phyloP scores from a whole-genome alignment of 257 asterid genomes.

The Jasminum sambac region DNA sequence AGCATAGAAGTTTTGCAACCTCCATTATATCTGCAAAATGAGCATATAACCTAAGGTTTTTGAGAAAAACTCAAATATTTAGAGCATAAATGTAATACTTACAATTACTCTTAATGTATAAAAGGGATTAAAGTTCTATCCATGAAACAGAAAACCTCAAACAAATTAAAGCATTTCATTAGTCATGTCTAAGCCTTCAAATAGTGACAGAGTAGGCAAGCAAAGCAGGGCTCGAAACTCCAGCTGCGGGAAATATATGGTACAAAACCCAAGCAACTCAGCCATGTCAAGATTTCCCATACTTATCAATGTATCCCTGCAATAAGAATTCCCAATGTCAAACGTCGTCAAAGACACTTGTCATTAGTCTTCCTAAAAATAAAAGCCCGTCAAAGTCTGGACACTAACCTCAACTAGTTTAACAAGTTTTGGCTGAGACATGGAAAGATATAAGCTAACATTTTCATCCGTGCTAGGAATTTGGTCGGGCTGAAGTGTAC shows the following conservation, averaged over 20 bases:
- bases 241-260: constrained; percentile 21
- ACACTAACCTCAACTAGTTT: constrained; percentile 86
- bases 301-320: constrained; percentile 81
- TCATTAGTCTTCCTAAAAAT: constrained; percentile 19
- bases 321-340: constrained; percentile 40
- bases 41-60: constrained; percentile 14
- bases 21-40: constrained; percentile 10
- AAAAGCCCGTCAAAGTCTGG: constrained; percentile 19
- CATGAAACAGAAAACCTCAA: constrained; percentile 22
- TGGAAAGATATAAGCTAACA: constrained; percentile 48
- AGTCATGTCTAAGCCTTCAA: constrained; percentile 12
- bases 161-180: constrained; percentile 23
- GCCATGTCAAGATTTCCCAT: constrained; percentile 55
- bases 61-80: constrained; percentile 7
- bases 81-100: constrained; percentile 15
- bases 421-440: constrained; percentile 59
- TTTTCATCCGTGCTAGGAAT: constrained; percentile 66
- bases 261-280: constrained; percentile 27
- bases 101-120: background rate
- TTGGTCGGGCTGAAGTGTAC: constrained; percentile 59
- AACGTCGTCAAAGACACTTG: constrained; percentile 11
- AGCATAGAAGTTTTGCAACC: constrained; percentile 24
- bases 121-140: constrained; percentile 26
- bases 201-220: constrained; percentile 12
- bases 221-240: constrained; percentile 28